Evolutionary conservation across 2,329 filamentous ascomycete genomes (phyloP).

Genomic region (Neonectria neomacrospora): DNA sequence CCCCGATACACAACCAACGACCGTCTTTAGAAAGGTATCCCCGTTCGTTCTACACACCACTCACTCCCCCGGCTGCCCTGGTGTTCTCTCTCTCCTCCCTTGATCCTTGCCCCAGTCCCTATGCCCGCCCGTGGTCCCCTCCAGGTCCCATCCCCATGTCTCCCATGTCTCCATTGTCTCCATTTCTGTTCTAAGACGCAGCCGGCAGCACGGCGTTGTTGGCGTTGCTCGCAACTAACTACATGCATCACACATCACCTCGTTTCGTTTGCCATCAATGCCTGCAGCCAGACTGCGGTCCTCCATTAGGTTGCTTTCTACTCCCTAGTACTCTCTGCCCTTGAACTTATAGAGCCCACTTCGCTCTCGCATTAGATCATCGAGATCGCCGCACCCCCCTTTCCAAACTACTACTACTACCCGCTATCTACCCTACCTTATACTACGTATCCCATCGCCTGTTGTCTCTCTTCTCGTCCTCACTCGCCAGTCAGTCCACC

Average conservation of each 20-base stretch:
- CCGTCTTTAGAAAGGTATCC: constrained; percentile 35
- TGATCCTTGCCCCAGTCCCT: no score
- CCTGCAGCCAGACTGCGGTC: constrained; percentile 3
- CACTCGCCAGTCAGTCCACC: constrained; percentile 9
- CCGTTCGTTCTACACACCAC: constrained; percentile 3
- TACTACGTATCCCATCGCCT: constrained; percentile 4
- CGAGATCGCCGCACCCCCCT: constrained; percentile 36
- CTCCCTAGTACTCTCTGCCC: constrained; percentile 1
- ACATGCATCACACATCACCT: constrained; percentile 1
- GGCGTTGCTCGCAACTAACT: constrained; percentile 19
- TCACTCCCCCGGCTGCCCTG: constrained; percentile 8
- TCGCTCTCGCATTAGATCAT: constrained; percentile 40
- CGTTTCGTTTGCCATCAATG: constrained; percentile 27
- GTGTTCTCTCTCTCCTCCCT: constrained; percentile 13
- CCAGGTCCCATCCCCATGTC: constrained; percentile 8
- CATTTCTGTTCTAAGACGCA: constrained; percentile 25
- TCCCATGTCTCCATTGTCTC: background rate
- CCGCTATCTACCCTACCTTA: background rate
- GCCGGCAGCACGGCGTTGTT: constrained; percentile 10
- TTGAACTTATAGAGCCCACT: constrained; percentile 39
- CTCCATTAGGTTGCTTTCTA: constrained; percentile 21
- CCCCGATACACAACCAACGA: constrained; percentile 48
- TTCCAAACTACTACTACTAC: constrained; percentile 2
- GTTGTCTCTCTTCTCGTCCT: background rate
- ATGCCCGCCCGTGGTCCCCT: background rate